Evolutionary conservation across 2,329 filamentous ascomycete genomes (phyloP).

Genomic region (Phialemoniopsis sp.): DNA sequence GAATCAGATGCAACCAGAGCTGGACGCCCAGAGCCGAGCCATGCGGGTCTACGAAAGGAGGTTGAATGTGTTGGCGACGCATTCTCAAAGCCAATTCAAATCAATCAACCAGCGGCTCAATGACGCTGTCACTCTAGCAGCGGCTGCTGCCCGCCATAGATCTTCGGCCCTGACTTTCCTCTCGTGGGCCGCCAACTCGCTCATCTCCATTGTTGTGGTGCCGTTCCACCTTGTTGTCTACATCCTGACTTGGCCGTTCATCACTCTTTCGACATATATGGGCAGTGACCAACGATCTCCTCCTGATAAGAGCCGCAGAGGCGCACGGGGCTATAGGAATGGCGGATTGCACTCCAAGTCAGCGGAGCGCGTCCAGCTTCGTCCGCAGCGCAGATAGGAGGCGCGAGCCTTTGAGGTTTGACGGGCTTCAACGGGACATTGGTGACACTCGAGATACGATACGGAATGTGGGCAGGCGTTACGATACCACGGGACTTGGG

Average conservation of each 20-base stretch:
- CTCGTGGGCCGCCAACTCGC: constrained; percentile 29
- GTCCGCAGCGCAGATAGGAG: too few relatives aligned
- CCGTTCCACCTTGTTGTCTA: constrained; percentile 34
- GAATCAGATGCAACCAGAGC: constrained; percentile 68
- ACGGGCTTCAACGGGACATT: too few relatives aligned
- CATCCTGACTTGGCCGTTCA: constrained; percentile 38
- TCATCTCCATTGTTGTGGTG: constrained; percentile 28
- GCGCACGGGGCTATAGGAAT: not conserved
- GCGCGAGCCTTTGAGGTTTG: too few relatives aligned
- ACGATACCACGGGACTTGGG: too few relatives aligned
- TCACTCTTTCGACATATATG: constrained; percentile 27
- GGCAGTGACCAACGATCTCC: constrained; percentile 18
- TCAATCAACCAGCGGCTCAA: constrained; percentile 67
- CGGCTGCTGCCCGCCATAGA: constrained; percentile 60
- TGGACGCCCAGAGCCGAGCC: constrained; percentile 84
- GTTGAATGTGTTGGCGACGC: constrained; percentile 67
- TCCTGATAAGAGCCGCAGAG: not conserved
- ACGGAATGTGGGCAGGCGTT: too few relatives aligned
- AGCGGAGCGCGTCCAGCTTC: too few relatives aligned
- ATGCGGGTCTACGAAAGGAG: constrained; percentile 91
- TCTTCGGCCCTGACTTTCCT: constrained; percentile 24
- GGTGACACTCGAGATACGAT: too few relatives aligned
- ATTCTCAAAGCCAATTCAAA: constrained; percentile 72
- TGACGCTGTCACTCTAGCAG: constrained; percentile 78
- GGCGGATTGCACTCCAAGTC: too few relatives aligned